phyloP scores from a whole-genome alignment of 371 early-diverging fungal genomes.

The Mucor velutinosus region DNA sequence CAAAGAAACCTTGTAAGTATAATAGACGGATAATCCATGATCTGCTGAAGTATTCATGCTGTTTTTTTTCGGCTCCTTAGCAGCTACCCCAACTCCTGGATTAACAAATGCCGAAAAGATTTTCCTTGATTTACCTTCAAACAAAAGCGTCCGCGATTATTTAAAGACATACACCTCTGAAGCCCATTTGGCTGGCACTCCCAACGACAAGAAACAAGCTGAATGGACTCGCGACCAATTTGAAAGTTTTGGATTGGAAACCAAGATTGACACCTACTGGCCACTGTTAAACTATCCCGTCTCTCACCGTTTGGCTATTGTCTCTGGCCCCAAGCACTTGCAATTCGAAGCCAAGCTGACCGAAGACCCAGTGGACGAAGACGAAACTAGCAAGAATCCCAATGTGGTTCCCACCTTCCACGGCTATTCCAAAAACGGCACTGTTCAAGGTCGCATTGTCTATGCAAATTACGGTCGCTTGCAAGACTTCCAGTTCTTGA shows the following conservation, averaged over 20 bases:
- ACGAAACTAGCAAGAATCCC: conserved; percentile 50
- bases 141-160: conserved; percentile 14
- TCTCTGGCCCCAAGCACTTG: conserved; percentile 16
- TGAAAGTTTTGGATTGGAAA: conserved; percentile 54
- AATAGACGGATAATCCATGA: neutral
- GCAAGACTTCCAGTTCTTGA: conserved; percentile 62
- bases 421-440: conserved; percentile 66
- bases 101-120: conserved; percentile 16
- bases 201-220: conserved; percentile 52
- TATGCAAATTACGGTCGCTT: conserved; percentile 70
- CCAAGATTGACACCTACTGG: conserved; percentile 60
- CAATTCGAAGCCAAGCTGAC: conserved; percentile 61
- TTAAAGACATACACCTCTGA: conserved; percentile 49
- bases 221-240: conserved; percentile 62
- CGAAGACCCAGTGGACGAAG: conserved; percentile 59
- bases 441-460: conserved; percentile 59
- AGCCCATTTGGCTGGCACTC: conserved; percentile 58
- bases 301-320: conserved; percentile 58
- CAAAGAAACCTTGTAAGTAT: conserved; percentile 1
- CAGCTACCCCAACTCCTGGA: neutral
- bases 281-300: conserved; percentile 64
- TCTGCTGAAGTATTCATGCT: neutral
- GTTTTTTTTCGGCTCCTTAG: neutral
- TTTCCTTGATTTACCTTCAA: conserved; percentile 20
- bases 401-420: conserved; percentile 66